Evolutionary conservation across 192 early-diverging fungal genomes (phyloP).

Genomic region (Coemansia pectinata): DNA sequence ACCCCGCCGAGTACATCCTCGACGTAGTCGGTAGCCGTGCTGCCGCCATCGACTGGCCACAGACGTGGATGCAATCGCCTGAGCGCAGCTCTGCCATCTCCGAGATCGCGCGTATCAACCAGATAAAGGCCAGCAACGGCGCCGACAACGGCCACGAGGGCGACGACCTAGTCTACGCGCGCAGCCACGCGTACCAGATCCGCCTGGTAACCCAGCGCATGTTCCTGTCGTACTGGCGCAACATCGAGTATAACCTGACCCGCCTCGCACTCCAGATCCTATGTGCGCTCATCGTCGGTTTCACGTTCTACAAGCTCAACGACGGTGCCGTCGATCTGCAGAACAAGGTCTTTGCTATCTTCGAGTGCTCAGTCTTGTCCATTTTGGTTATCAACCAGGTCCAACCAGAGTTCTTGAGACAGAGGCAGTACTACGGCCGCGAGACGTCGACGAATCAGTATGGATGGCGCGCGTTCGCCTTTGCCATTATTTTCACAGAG

Average conservation of each 20-base stretch:
- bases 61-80: conserved; percentile 51
- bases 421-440: conserved; percentile 62
- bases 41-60: conserved; percentile 54
- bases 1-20: conserved; percentile 86
- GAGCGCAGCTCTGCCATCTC: conserved; percentile 26
- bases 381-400: conserved; percentile 63
- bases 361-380: conserved; percentile 56
- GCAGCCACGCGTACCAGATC: conserved; percentile 52
- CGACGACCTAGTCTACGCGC: conserved; percentile 32
- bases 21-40: conserved; percentile 74
- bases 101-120: conserved; percentile 52
- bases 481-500: conserved; percentile 63
- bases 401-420: conserved; percentile 64
- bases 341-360: conserved; percentile 62
- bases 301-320: conserved; percentile 67
- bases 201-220: conserved; percentile 64
- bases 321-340: conserved; percentile 58
- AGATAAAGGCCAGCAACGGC: conserved; percentile 14
- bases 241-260: conserved; percentile 71
- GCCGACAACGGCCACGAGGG: conserved; percentile 12
- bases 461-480: conserved; percentile 63
- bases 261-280: conserved; percentile 58
- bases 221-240: conserved; percentile 70
- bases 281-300: conserved; percentile 63
- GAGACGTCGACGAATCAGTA: conserved; percentile 66